These are phyloP conservation scores for Agaricus sinodeliciosus DNA, from an alignment of 768 basidiomycete species.

Conservation along the genomic window DNA sequence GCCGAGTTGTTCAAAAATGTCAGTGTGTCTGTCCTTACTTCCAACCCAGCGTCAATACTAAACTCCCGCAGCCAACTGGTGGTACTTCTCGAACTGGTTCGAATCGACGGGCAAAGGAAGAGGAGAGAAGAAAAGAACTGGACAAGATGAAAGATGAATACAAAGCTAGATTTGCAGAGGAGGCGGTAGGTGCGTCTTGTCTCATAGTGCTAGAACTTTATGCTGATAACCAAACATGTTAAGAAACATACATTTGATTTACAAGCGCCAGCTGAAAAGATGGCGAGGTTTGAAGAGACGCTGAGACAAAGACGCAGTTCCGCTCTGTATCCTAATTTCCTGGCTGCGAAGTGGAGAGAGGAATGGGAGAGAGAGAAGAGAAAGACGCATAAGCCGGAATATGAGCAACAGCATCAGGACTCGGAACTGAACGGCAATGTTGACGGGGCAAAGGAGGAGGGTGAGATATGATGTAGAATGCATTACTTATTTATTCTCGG, in stretches of 20 bases:
- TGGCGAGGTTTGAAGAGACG: constrained; percentile 55
- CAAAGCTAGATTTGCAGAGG: constrained; percentile 44
- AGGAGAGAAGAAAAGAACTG: constrained; percentile 62
- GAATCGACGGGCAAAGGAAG: constrained; percentile 42
- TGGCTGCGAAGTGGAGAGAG: constrained; percentile 53
- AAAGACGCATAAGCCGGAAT: constrained; percentile 25
- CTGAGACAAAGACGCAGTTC: constrained; percentile 42
- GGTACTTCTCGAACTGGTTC: constrained; percentile 35
- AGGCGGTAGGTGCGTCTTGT: constrained; percentile 36
- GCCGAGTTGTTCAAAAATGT: constrained; percentile 56
- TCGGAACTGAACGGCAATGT: constrained; percentile 18
- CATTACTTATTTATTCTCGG: background rate
- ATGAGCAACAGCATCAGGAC: constrained; percentile 11
- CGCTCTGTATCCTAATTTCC: constrained; percentile 54
- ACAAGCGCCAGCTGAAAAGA: constrained; percentile 54
- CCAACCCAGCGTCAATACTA: background rate
- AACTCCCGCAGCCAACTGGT: constrained; percentile 29
- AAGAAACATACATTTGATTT: constrained; percentile 48
- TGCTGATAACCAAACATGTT: background rate
- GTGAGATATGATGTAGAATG: constrained; percentile 22
- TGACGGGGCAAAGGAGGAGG: constrained; percentile 31
- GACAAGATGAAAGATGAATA: constrained; percentile 68
- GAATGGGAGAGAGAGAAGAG: constrained; percentile 38
- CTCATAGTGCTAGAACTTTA: background rate
- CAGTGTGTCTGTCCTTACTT: constrained; percentile 12